Evolutionary conservation across 2,329 filamentous ascomycete genomes (phyloP).

Genomic region (Monosporascus sp.): DNA sequence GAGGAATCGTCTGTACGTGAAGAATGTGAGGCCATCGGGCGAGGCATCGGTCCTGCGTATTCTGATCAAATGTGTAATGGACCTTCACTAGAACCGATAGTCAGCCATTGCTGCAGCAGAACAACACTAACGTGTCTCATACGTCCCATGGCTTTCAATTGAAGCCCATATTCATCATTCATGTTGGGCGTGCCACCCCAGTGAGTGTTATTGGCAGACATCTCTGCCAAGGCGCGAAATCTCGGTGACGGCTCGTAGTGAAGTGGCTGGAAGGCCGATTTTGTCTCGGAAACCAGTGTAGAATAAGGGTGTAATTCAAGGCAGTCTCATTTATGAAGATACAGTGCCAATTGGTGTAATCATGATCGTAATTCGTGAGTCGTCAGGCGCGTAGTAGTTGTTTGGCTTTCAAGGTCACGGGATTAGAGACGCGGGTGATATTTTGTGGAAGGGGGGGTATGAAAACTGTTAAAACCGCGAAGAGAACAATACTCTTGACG

Average conservation of each 20-base stretch:
- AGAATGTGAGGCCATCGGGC: conserved; percentile 78
- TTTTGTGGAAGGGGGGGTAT: neutral
- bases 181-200: conserved; percentile 21
- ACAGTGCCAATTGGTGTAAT: neutral
- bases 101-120: conserved; percentile 14
- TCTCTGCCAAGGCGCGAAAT: conserved; percentile 7
- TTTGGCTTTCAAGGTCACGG: neutral
- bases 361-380: conserved; percentile 4
- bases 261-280: neutral
- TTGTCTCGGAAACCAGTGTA: neutral
- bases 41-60: conserved; percentile 82
- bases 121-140: conserved; percentile 32
- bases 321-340: neutral
- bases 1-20: conserved; percentile 70
- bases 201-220: conserved; percentile 22
- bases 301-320: neutral
- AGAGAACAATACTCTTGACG: neutral
- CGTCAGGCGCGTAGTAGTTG: neutral
- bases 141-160: conserved; percentile 63
- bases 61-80: conserved; percentile 90
- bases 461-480: neutral
- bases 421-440: neutral
- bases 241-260: neutral
- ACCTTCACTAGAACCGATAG: conserved; percentile 68
- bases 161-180: conserved; percentile 44